Percentiles rank a stretch among this genome's conserved stretches.
Conservation (phyloP, 352 stramenopile species). For the Phytopythium litorale region DNA sequence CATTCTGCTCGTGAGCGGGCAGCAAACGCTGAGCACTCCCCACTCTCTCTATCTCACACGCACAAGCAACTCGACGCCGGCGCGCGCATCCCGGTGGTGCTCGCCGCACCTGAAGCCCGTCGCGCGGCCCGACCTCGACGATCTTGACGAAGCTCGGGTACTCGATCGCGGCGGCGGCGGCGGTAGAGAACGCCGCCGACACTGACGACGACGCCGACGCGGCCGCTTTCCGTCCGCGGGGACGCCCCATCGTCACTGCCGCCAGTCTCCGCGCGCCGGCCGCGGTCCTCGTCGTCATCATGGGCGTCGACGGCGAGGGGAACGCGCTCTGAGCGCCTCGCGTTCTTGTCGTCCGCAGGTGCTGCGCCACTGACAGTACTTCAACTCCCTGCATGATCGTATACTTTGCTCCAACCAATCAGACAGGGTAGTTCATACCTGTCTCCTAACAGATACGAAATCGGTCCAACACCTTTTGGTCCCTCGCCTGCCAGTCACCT, state of each 20-base stretch:
- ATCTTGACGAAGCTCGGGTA: constrained; percentile 87
- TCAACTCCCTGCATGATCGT: too few species aligned
- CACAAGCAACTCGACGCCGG: not conserved
- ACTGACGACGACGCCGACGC: not conserved
- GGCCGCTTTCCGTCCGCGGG: constrained; percentile 5
- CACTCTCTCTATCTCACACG: too few species aligned
- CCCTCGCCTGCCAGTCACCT: constrained; percentile 26
- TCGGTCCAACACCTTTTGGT: not conserved
- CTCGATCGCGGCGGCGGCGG: not conserved
- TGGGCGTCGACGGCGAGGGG: not conserved
- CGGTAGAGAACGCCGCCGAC: constrained; percentile 9
- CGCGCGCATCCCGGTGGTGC: not conserved
- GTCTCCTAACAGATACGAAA: too few species aligned
- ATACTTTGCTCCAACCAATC: too few species aligned
- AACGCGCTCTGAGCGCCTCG: too few species aligned
- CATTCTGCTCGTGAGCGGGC: constrained; percentile 66
- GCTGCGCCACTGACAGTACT: too few species aligned
- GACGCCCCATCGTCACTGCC: constrained; percentile 5
- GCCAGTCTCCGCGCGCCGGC: not conserved
- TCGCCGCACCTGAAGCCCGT: constrained; percentile 85
- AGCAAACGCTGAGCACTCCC: too few species aligned
- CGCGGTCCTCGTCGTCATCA: not conserved
- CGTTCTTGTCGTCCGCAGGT: too few species aligned
- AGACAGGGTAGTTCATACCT: too few species aligned
- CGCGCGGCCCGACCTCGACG: constrained; percentile 93